Conservation (phyloP, 1,284 basidiomycete species). For the Calocybe gambosa region DNA sequence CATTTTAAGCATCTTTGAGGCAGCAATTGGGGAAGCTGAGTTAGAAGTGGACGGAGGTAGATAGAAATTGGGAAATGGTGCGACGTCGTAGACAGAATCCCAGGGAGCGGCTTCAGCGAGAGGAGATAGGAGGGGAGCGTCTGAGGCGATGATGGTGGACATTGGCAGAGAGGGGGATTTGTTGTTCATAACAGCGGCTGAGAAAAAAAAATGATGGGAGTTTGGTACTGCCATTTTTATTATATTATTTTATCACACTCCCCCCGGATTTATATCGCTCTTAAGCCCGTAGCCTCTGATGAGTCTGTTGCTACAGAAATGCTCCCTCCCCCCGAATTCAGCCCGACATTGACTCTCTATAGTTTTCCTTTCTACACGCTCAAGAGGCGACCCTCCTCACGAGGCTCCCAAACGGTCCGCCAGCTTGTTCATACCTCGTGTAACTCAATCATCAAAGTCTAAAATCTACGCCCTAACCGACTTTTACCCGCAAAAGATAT, state of each 20-base stretch:
- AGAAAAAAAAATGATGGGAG: conserved; percentile 12
- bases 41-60: conserved; percentile 48
- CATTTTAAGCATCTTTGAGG: conserved; percentile 44
- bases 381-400: not conserved
- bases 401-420: not conserved
- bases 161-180: conserved; percentile 24
- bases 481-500: not conserved
- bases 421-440: not conserved
- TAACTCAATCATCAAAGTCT: not conserved
- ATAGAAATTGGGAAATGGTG: conserved; percentile 34
- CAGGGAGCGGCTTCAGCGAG: conserved; percentile 36
- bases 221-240: not conserved
- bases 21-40: conserved; percentile 43
- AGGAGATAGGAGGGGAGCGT: conserved; percentile 52
- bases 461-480: not conserved
- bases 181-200: conserved; percentile 9
- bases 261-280: conserved; percentile 26
- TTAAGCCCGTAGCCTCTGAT: conserved; percentile 17
- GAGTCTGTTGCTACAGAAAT: conserved; percentile 11
- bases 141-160: conserved; percentile 49
- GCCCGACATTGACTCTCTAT: conserved; percentile 18
- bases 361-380: conserved; percentile 19
- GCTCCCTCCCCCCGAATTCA: conserved; percentile 17
- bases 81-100: conserved; percentile 39
- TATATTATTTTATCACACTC: conserved; percentile 18